Base-by-base conservation (phyloP, 129 eudicot genomes). In the Ambrosia trifida region DNA sequence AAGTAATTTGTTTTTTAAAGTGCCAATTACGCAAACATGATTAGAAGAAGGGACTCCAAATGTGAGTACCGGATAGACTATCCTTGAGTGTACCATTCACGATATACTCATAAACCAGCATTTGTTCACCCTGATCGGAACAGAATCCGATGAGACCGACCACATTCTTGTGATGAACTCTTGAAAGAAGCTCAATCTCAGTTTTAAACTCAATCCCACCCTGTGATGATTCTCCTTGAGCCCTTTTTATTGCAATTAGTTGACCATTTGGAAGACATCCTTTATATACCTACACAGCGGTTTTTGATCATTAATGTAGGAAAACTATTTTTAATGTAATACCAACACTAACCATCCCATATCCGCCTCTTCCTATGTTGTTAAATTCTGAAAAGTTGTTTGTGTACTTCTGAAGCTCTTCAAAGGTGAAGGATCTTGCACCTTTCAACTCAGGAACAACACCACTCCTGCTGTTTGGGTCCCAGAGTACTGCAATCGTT, bases 401-500 rank as follows among this genome's bases (percentile, higher is more conserved):
- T 2, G 91, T 85, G 64, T 52, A 78, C 36, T 66, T 85, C 79
- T 78, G 81, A 57, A 88, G 70, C 33, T 85, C 91, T 53, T 88
- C 91, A 70, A 80, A 81, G 11, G 86, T 67, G 83, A 82, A 85
- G 64, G 47, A 56, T 79, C 77, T 76, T 8, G 85, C 83, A 78
- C 86, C 88, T 81, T 78, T 88, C 41, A 85, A 19, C 75, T 85
- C 83, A 52, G 90, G 95, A 51, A 79, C 83, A 19, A 72, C 84
- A 19, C 86, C 86, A 60, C 84, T 80, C 33, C 73, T 49, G 33
- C 59, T 66, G 16, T 33, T 75, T 24, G 76, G 54, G 64, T 80
- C 88, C 95, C 91, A 85, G 2, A 79, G 75, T 69, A 73, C 95
- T 88, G 85, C 77, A 78, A 36, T 12, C 30, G 17, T 30, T 59